Evolutionary conservation across 2,329 filamentous ascomycete genomes (phyloP).

Genomic region (Fusarium chaquense): DNA sequence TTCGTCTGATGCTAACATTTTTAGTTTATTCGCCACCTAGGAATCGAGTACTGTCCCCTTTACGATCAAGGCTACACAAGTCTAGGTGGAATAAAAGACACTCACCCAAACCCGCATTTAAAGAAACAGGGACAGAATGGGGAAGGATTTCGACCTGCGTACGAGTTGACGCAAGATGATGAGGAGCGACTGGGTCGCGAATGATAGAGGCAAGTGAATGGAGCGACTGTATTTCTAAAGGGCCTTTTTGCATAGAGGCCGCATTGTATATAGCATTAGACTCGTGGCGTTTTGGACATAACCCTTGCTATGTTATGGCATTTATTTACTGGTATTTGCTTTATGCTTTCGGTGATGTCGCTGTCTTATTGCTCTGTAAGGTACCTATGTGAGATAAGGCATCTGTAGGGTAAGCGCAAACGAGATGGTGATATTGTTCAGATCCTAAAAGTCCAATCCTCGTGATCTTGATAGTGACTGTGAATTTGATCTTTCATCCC

Average conservation of each 20-base stretch:
- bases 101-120: slow-evolving; percentile 80
- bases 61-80: slow-evolving; percentile 93
- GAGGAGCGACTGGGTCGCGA: slow-evolving; percentile 84
- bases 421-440: not conserved
- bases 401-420: not conserved
- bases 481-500: no score
- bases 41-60: slow-evolving; percentile 84
- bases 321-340: not conserved
- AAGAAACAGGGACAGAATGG: slow-evolving; percentile 38
- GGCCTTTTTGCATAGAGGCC: slow-evolving; percentile 17
- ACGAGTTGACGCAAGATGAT: slow-evolving; percentile 78
- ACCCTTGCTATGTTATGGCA: slow-evolving; percentile 2
- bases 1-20: slow-evolving; percentile 25
- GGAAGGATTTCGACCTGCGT: slow-evolving; percentile 75
- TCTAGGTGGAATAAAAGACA: slow-evolving; percentile 90
- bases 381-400: no score
- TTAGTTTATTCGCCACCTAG: slow-evolving; percentile 83
- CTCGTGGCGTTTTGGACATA: slow-evolving; percentile 32
- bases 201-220: slow-evolving; percentile 51
- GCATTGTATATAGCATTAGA: slow-evolving; percentile 38
- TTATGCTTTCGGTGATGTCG: not conserved
- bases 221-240: slow-evolving; percentile 35
- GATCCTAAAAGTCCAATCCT: no score
- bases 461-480: no score
- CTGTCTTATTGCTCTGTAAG: no score